Conservation (phyloP, 345 rosid species). For the Hypericum perforatum region DNA sequence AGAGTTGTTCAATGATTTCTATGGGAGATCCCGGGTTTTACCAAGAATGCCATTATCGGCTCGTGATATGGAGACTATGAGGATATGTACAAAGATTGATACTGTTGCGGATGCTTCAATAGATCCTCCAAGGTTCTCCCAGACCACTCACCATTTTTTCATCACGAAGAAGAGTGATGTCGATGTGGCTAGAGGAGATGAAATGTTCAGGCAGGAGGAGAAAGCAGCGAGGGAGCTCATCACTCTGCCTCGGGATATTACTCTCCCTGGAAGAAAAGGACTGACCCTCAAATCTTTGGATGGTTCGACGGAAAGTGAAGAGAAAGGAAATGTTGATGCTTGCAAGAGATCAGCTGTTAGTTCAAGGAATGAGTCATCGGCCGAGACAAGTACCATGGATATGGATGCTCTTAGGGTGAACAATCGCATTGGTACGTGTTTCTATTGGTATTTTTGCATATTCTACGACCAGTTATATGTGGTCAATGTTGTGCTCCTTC, state of each 20-base stretch:
- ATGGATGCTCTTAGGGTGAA: conserved; percentile 39
- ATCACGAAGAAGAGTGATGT: conserved; percentile 29
- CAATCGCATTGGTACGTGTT: conserved; percentile 35
- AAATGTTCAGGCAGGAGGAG: conserved; percentile 32
- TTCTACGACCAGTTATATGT: neutral
- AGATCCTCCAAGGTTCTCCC: conserved; percentile 26
- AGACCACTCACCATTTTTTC: conserved; percentile 27
- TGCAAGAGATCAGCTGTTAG: conserved; percentile 18
- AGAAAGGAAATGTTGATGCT: conserved; percentile 21
- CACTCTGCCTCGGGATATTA: conserved; percentile 32
- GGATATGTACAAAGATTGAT: conserved; percentile 36
- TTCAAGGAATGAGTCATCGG: conserved; percentile 47
- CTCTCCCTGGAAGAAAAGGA: conserved; percentile 34
- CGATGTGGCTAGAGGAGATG: conserved; percentile 30
- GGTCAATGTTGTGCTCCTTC: neutral
- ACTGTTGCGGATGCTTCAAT: conserved; percentile 25
- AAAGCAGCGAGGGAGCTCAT: conserved; percentile 34
- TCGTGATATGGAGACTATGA: conserved; percentile 35
- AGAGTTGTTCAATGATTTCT: conserved; percentile 3
- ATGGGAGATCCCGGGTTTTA: conserved; percentile 17
- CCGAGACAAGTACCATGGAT: conserved; percentile 63
- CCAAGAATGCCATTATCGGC: conserved; percentile 18
- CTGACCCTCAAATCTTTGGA: conserved; percentile 41
- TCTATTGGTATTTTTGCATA: neutral
- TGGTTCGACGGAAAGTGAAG: conserved; percentile 45